These are phyloP conservation scores for Stachybotrys elegans DNA, from an alignment of 2,329 filamentous ascomycete species.

Conservation along the genomic window DNA sequence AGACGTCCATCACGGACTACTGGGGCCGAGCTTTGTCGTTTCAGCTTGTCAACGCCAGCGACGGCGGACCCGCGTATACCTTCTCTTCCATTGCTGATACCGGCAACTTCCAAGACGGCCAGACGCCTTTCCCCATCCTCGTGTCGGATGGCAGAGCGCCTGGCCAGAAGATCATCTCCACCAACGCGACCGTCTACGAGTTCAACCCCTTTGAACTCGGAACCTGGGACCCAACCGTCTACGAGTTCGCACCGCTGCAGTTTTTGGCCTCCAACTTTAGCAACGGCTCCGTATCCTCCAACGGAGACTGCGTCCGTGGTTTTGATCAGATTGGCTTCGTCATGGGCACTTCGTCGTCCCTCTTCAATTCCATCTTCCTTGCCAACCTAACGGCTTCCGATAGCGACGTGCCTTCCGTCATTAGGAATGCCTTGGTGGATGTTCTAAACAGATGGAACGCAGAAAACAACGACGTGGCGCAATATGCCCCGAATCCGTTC, in stretches of 20 bases:
- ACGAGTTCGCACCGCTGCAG: slow-evolving; percentile 64
- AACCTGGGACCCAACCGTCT: slow-evolving; percentile 67
- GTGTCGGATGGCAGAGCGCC: slow-evolving; percentile 64
- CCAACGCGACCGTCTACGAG: slow-evolving; percentile 69
- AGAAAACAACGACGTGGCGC: slow-evolving; percentile 66
- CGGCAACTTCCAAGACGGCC: slow-evolving; percentile 55
- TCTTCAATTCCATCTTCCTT: slow-evolving; percentile 75
- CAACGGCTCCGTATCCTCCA: slow-evolving; percentile 49
- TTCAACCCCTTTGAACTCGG: slow-evolving; percentile 79
- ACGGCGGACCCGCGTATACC: slow-evolving; percentile 67
- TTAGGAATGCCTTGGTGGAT: slow-evolving; percentile 44
- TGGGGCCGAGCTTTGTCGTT: slow-evolving; percentile 74
- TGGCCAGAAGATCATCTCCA: slow-evolving; percentile 49
- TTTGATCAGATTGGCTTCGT: slow-evolving; percentile 80
- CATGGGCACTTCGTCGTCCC: slow-evolving; percentile 78
- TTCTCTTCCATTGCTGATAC: slow-evolving; percentile 61
- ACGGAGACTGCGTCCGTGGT: slow-evolving; percentile 64
- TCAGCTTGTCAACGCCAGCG: slow-evolving; percentile 67
- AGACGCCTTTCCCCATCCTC: slow-evolving; percentile 68
- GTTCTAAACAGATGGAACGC: slow-evolving; percentile 52
- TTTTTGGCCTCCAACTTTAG: slow-evolving; percentile 72
- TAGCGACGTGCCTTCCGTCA: slow-evolving; percentile 32
- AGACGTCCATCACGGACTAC: slow-evolving; percentile 69
- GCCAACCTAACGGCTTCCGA: slow-evolving; percentile 30
- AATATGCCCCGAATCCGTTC: slow-evolving; percentile 71